phyloP scores from a whole-genome alignment of 768 basidiomycete species.

The Mycena leptocephala region DNA sequence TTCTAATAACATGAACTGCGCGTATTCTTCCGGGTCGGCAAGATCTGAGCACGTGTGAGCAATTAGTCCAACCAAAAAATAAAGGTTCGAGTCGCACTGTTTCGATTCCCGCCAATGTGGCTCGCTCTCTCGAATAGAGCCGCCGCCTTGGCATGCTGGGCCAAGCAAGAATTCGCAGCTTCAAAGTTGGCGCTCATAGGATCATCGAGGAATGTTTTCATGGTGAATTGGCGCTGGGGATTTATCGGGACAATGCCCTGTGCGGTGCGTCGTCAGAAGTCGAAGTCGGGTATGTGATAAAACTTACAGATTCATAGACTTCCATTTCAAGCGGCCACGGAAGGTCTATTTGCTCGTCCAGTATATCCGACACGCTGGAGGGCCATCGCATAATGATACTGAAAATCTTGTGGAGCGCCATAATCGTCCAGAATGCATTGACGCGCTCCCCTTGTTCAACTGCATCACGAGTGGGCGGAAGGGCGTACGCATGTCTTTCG shows the following conservation, averaged over 20 bases:
- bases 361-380: slow-evolving; percentile 42
- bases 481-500: background rate
- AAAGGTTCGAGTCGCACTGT: slow-evolving; percentile 28
- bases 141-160: slow-evolving; percentile 14
- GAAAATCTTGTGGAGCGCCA: slow-evolving; percentile 52
- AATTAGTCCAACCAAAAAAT: background rate
- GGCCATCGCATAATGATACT: slow-evolving; percentile 47
- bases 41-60: slow-evolving; percentile 11
- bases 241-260: slow-evolving; percentile 38
- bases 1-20: slow-evolving; percentile 32
- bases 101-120: slow-evolving; percentile 36
- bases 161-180: slow-evolving; percentile 12
- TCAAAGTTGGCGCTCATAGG: slow-evolving; percentile 18
- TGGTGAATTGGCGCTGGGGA: slow-evolving; percentile 17
- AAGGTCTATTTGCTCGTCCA: slow-evolving; percentile 51
- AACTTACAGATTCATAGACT: slow-evolving; percentile 33
- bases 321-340: slow-evolving; percentile 56
- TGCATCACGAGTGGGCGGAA: slow-evolving; percentile 42
- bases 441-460: slow-evolving; percentile 56
- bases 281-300: background rate
- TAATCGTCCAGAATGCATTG: slow-evolving; percentile 57
- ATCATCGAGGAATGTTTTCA: slow-evolving; percentile 32
- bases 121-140: slow-evolving; percentile 48
- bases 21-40: slow-evolving; percentile 26
- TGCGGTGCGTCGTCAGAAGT: background rate